A percentile compares a stretch with the other conserved stretches of the same genome.
Evolutionary conservation across 1,284 basidiomycete species (phyloP).

Genomic region (Butyriboletus regius): DNA sequence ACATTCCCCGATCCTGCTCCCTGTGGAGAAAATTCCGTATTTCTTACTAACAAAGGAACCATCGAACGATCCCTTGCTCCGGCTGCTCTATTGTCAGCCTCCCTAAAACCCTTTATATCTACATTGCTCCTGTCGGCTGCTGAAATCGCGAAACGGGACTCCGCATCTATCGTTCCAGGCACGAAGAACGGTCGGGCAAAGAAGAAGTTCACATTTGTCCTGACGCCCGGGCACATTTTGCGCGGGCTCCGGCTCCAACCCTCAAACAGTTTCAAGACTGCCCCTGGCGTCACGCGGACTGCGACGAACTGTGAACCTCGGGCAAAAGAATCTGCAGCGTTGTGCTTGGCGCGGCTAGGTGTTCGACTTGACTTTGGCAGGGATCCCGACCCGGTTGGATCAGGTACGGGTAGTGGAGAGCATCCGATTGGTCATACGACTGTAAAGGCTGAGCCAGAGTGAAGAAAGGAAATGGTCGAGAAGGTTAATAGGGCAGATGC

Average conservation of each 20-base stretch:
- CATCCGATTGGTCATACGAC: not conserved
- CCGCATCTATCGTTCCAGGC: constrained; percentile 13
- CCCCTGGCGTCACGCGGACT: constrained; percentile 3
- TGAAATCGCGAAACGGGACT: constrained; percentile 29
- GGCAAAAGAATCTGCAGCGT: constrained; percentile 14
- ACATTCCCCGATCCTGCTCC: constrained; percentile 17
- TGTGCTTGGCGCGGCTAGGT: constrained; percentile 30
- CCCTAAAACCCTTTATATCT: constrained; percentile 28
- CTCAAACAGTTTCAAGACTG: constrained; percentile 1
- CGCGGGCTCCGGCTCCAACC: constrained; percentile 28
- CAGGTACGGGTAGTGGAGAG: not conserved
- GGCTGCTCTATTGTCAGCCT: constrained; percentile 27
- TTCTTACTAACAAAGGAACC: constrained; percentile 9
- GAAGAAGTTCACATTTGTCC: constrained; percentile 28
- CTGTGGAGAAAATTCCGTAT: constrained; percentile 3
- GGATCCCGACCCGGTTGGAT: not conserved
- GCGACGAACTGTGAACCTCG: constrained; percentile 9
- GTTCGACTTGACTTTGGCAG: constrained; percentile 20
- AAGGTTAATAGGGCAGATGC: not conserved
- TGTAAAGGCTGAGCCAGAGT: constrained; percentile 15
- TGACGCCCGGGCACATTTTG: constrained; percentile 36
- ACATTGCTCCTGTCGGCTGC: constrained; percentile 22
- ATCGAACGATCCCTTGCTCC: constrained; percentile 22
- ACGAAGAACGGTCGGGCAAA: constrained; percentile 18
- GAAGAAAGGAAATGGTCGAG: not conserved